A percentile compares a stretch with the other conserved stretches of the same genome.
phyloP scores from a whole-genome alignment of 371 early-diverging fungal species.

The Syncephalastrum sp. region DNA sequence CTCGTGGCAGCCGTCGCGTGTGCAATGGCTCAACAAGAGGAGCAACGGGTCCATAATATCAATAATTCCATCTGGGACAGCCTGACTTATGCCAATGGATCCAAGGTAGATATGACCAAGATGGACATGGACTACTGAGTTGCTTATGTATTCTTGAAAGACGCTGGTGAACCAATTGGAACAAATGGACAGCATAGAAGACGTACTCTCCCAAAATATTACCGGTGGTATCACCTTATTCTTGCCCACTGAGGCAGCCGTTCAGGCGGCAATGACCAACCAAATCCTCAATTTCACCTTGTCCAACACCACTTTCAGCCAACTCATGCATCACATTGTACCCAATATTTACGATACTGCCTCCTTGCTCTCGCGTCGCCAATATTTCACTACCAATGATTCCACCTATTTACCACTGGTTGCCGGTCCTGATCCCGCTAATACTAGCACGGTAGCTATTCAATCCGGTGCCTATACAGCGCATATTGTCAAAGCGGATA shows the following conservation, averaged over 20 bases:
- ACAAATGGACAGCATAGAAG: too few relatives aligned
- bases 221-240: constrained; percentile 10
- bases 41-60: too few relatives aligned
- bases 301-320: constrained; percentile 13
- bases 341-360: constrained; percentile 8
- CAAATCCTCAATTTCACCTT: constrained; percentile 11
- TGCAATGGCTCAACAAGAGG: too few relatives aligned
- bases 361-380: constrained; percentile 12
- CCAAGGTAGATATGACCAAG: too few relatives aligned
- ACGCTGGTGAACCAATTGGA: too few relatives aligned
- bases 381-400: constrained; percentile 14
- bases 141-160: too few relatives aligned
- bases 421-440: constrained; percentile 12
- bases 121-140: too few relatives aligned
- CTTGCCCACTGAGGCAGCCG: constrained; percentile 10
- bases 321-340: constrained; percentile 15
- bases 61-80: too few relatives aligned
- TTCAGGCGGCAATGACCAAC: constrained; percentile 8
- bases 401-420: constrained; percentile 19
- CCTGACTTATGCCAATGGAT: too few relatives aligned
- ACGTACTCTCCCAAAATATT: too few relatives aligned
- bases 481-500: constrained; percentile 14
- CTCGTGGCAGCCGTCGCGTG: too few relatives aligned
- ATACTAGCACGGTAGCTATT: constrained; percentile 10
- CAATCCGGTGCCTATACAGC: constrained; percentile 21